A percentile compares a stretch with the other conserved stretches of the same genome.
Evolutionary conservation across 495 filamentous ascomycete species (phyloP).

Genomic region (Talaromyces nanjingensis): DNA sequence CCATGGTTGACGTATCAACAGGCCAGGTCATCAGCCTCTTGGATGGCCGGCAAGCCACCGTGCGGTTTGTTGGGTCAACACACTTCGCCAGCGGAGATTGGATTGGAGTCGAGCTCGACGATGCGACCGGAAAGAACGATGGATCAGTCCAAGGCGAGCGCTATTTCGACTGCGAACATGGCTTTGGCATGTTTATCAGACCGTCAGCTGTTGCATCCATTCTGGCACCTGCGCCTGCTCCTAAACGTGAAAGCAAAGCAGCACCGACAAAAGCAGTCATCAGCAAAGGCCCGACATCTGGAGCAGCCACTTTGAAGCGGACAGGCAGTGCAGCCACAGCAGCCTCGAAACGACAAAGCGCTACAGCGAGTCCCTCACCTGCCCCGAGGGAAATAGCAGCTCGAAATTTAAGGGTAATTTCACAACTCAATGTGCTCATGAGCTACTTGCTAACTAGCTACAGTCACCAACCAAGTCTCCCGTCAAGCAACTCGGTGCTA

Average conservation of each 20-base stretch:
- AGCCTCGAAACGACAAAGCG: conserved; percentile 54
- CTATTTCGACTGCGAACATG: conserved; percentile 80
- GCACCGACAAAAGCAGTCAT: conserved; percentile 17
- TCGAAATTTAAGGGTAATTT: conserved; percentile 54
- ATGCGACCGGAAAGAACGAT: conserved; percentile 87
- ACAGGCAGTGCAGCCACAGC: conserved; percentile 28
- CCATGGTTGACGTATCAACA: conserved; percentile 5
- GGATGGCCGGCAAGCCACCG: conserved; percentile 67
- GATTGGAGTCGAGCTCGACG: conserved; percentile 85
- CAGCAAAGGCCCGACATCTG: conserved; percentile 23
- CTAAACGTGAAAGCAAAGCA: conserved; percentile 37
- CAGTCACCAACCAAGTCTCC: conserved; percentile 76
- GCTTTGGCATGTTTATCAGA: conserved; percentile 83
- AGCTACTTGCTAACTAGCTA: conserved; percentile 5
- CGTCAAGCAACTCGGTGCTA: conserved; percentile 62
- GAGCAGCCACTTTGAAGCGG: conserved; percentile 25
- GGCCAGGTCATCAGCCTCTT: conserved; percentile 62
- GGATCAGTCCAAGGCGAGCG: conserved; percentile 81
- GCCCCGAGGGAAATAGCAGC: conserved; percentile 36
- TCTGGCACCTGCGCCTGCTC: conserved; percentile 49
- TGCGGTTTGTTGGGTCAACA: conserved; percentile 76
- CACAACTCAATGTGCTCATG: conserved; percentile 6
- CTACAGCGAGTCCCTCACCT: conserved; percentile 61
- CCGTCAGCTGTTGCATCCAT: conserved; percentile 52
- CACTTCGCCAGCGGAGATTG: conserved; percentile 76